phyloP scores from a whole-genome alignment of 2,329 filamentous ascomycete species.

The Fusarium zealandicum region DNA sequence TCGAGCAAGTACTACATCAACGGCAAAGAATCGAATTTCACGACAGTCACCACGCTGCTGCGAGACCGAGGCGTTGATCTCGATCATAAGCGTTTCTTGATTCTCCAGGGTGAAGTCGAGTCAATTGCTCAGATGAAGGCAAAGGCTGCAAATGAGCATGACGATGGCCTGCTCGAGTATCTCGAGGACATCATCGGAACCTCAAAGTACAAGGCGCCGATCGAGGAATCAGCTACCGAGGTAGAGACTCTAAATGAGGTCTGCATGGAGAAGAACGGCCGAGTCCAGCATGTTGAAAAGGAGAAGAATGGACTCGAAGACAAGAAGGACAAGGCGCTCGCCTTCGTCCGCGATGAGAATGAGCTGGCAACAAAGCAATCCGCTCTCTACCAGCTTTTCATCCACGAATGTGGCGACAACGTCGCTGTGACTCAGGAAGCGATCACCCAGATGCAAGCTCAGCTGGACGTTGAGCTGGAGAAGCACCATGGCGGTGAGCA shows the following conservation, averaged over 20 bases:
- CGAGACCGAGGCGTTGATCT: constrained; percentile 90
- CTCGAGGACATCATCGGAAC: constrained; percentile 99
- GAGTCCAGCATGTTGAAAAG: constrained; percentile 97
- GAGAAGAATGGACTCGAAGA: constrained; percentile 92
- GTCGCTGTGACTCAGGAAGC: constrained; percentile 88
- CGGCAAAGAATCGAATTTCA: constrained; percentile 87
- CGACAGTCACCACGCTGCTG: constrained; percentile 84
- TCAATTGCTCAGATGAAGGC: constrained; percentile 99
- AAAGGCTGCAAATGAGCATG: constrained; percentile 92
- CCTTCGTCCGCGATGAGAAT: constrained; percentile 91
- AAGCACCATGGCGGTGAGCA: constrained; percentile 91
- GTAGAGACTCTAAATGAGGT: constrained; percentile 94
- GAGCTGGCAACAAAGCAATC: constrained; percentile 90
- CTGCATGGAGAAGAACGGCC: constrained; percentile 91
- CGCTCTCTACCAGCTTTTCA: constrained; percentile 89
- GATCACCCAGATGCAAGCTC: constrained; percentile 86
- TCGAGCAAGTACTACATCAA: constrained; percentile 99
- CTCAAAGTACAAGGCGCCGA: constrained; percentile 96
- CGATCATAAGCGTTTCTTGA: constrained; percentile 97
- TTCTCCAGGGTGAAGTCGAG: constrained; percentile 96
- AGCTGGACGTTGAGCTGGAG: constrained; percentile 86
- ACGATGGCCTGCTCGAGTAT: constrained; percentile 95
- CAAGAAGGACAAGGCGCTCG: constrained; percentile 93
- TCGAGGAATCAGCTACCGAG: constrained; percentile 90
- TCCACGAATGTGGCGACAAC: constrained; percentile 88